phyloP scores from a whole-genome alignment of 306 rosid species.

The Psophocarpus tetragonolobus region DNA sequence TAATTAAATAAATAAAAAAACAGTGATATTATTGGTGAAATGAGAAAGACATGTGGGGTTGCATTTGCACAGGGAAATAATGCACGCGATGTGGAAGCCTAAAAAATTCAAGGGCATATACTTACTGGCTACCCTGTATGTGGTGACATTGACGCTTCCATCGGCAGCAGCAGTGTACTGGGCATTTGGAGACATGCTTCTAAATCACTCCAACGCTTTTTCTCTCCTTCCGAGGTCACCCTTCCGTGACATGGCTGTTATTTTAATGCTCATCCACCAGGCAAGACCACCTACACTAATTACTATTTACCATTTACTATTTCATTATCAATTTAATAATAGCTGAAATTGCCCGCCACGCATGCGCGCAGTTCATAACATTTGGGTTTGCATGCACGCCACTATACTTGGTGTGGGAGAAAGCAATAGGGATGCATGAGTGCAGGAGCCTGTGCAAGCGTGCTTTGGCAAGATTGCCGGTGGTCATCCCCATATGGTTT shows the following conservation, averaged over 20 bases:
- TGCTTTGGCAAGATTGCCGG: constrained; percentile 77
- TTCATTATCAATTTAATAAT: neutral
- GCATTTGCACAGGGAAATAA: constrained; percentile 72
- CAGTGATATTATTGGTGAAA: neutral
- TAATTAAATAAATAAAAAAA: too few species aligned
- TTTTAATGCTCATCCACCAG: constrained; percentile 86
- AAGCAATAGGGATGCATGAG: constrained; percentile 75
- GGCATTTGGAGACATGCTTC: constrained; percentile 87
- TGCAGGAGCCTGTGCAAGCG: constrained; percentile 79
- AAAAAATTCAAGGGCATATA: constrained; percentile 78
- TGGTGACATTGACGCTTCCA: constrained; percentile 78
- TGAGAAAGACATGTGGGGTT: neutral
- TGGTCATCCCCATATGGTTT: constrained; percentile 85
- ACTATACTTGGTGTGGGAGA: constrained; percentile 70
- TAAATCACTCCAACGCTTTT: constrained; percentile 80
- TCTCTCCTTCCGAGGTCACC: constrained; percentile 73
- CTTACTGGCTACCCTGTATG: constrained; percentile 68
- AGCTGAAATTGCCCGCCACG: too few species aligned
- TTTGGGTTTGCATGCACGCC: constrained; percentile 33
- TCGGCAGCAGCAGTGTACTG: constrained; percentile 83
- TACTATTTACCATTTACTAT: too few species aligned
- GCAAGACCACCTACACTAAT: too few species aligned
- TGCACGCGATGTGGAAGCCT: constrained; percentile 93
- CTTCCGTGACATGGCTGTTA: constrained; percentile 76
- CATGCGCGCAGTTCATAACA: constrained; percentile 64